These are phyloP conservation scores for Trichophyton mentagrophytes DNA, from an alignment of 2,329 filamentous ascomycete species.

Conservation along the genomic window DNA sequence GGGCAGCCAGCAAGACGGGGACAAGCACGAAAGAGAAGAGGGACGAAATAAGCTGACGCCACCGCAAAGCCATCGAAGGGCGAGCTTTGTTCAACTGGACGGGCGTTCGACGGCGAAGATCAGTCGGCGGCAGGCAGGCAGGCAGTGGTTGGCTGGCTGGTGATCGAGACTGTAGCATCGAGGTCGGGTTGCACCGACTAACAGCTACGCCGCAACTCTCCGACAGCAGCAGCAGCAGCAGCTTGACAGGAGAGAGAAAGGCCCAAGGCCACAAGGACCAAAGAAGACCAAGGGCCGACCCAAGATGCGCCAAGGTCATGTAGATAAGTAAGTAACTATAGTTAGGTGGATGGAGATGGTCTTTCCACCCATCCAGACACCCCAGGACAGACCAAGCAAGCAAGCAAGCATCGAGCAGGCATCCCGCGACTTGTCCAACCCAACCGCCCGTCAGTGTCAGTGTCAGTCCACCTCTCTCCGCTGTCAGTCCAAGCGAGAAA, in stretches of 20 bases:
- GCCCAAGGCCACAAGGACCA: background rate
- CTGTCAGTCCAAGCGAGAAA: background rate
- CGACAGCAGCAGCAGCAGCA: too few species aligned
- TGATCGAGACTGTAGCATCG: too few species aligned
- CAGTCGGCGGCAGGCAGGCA: too few species aligned
- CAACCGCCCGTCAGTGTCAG: background rate
- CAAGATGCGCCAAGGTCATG: background rate
- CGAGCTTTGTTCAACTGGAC: background rate
- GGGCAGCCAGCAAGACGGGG: background rate
- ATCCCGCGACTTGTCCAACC: background rate
- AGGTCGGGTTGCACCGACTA: too few species aligned
- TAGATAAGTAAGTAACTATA: too few species aligned
- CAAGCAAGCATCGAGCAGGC: background rate
- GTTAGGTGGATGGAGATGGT: too few species aligned
- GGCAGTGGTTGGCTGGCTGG: too few species aligned
- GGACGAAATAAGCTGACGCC: background rate
- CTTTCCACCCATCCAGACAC: too few species aligned
- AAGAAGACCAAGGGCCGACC: background rate
- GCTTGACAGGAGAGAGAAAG: background rate
- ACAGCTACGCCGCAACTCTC: too few species aligned
- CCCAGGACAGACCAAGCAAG: too few species aligned
- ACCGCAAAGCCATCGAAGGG: background rate
- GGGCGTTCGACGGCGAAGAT: background rate
- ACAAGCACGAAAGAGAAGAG: background rate
- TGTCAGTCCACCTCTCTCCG: too few species aligned